These are phyloP conservation scores for Bjerkandera adusta DNA, from an alignment of 1,284 basidiomycete genomes.

Conservation along the genomic window DNA sequence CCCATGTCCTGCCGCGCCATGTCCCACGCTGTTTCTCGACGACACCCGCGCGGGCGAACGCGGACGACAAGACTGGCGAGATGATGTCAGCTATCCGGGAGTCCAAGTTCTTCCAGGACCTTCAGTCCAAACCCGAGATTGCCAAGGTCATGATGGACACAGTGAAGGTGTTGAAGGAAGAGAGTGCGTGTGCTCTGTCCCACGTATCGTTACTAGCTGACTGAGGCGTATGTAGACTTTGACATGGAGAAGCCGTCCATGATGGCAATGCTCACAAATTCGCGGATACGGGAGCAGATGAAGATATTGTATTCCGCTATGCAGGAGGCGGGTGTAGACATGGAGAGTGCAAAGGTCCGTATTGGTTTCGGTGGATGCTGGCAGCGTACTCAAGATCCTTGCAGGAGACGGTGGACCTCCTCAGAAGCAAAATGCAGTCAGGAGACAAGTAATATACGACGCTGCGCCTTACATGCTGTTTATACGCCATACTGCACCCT, in stretches of 20 bases:
- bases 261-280: slow-evolving; percentile 46
- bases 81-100: slow-evolving; percentile 42
- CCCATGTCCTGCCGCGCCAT: slow-evolving; percentile 7
- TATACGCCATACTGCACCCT: too few relatives aligned
- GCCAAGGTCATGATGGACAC: slow-evolving; percentile 46
- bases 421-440: too few relatives aligned
- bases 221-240: slow-evolving; percentile 42
- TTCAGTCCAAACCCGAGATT: slow-evolving; percentile 49
- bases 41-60: slow-evolving; percentile 31
- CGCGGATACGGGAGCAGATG: slow-evolving; percentile 47
- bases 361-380: too few relatives aligned
- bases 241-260: slow-evolving; percentile 41
- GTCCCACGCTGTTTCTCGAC: slow-evolving; percentile 34
- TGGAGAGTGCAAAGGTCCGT: slow-evolving; percentile 14
- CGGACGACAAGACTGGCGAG: slow-evolving; percentile 27
- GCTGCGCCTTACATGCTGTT: too few relatives aligned
- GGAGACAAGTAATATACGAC: too few relatives aligned
- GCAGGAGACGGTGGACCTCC: too few relatives aligned
- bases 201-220: neutral
- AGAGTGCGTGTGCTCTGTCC: slow-evolving; percentile 39
- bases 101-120: slow-evolving; percentile 45
- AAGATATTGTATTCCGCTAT: slow-evolving; percentile 46
- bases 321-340: slow-evolving; percentile 54
- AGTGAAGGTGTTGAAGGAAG: slow-evolving; percentile 43
- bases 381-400: too few relatives aligned